Evolutionary conservation across 2,329 filamentous ascomycete genomes (phyloP), one percentile per base, ranked within the genome.

Genomic region (Diaporthe longicolla): DNA sequence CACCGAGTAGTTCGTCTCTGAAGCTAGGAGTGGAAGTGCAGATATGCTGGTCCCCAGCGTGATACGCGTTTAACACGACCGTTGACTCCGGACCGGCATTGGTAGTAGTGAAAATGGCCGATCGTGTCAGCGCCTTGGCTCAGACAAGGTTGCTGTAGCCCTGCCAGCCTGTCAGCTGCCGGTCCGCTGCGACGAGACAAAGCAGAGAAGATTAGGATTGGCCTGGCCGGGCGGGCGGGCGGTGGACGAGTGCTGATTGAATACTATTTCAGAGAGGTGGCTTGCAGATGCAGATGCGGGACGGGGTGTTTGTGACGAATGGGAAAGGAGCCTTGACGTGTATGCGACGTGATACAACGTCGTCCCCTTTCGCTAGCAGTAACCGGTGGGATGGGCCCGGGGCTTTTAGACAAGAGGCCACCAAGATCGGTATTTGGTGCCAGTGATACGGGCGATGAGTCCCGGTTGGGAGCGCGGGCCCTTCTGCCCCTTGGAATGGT

Each of bases 111-210:
- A 29, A 29, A 52, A 52, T 35, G 63, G 45, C n/a, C 45, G n/a
- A 66, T 24, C 29, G 32, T 26, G 63, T 26, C 29, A n/a, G 7
- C 29, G 45, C 21, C 29, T 66, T 52, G 45, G 63, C 63, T 52
- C 35, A 15, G 45, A 40, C 45, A 32, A 77, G 80, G 55, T 78
- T 80, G 26, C 24, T 37, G 68, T 63, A 70, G 70, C 63, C 70
- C 70, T 69, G 52, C 26, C 17, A 29, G 58, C 58, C 37, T 29
- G 37, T 40, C 61, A 54, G 35, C 29, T 55, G 61, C 43, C 40
- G n/a, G 37, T 40, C 61, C 37, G 35, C 19, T 69, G 61, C 43
- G 50, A 29, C 40, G 40, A 50, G 35, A 50, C 48, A 50, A 17
- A 37, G 17, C 10, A 13, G 2, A 52, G 45, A 66, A 50, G 26